Evolutionary conservation across 2,329 filamentous ascomycete genomes (phyloP).

Genomic region (Tolypocladium cylindrosporum): DNA sequence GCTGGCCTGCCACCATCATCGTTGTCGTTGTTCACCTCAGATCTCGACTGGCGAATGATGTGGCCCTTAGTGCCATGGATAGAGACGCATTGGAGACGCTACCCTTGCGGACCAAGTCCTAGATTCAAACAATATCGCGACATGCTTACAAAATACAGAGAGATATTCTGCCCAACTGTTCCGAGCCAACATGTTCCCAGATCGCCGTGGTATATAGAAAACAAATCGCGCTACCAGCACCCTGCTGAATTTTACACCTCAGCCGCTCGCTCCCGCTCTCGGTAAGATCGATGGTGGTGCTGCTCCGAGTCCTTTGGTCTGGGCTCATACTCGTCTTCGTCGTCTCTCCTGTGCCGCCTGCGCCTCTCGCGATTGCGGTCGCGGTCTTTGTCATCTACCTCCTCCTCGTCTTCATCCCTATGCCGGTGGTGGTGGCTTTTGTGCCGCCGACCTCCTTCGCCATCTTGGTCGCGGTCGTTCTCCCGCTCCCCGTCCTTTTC

Average conservation of each 20-base stretch:
- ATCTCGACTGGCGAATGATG: not conserved
- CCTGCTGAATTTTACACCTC: not conserved
- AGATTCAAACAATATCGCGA: not conserved
- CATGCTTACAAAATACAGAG: not conserved
- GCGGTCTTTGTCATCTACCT: conserved; percentile 1
- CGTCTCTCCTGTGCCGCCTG: conserved; percentile 10
- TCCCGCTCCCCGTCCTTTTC: conserved; percentile 19
- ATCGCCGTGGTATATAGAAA: not conserved
- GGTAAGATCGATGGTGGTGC: conserved; percentile 10
- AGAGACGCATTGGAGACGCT: not conserved
- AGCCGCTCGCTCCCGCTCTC: conserved; percentile 10
- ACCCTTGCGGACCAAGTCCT: not conserved
- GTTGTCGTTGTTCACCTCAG: not conserved
- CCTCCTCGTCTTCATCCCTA: conserved; percentile 15
- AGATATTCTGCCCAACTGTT: not conserved
- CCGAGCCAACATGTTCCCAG: not conserved
- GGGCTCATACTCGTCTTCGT: conserved; percentile 11
- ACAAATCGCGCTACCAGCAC: not conserved
- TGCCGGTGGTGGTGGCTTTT: conserved; percentile 23
- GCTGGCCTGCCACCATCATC: not conserved
- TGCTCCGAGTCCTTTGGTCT: conserved; percentile 6
- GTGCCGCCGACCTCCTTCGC: conserved; percentile 12
- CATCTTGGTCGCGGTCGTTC: conserved; percentile 17
- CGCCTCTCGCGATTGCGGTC: conserved; percentile 9
- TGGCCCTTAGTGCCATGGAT: not conserved